Conservation (phyloP, 1,139 yeast genomes). For the Kodamaea fungicola region DNA sequence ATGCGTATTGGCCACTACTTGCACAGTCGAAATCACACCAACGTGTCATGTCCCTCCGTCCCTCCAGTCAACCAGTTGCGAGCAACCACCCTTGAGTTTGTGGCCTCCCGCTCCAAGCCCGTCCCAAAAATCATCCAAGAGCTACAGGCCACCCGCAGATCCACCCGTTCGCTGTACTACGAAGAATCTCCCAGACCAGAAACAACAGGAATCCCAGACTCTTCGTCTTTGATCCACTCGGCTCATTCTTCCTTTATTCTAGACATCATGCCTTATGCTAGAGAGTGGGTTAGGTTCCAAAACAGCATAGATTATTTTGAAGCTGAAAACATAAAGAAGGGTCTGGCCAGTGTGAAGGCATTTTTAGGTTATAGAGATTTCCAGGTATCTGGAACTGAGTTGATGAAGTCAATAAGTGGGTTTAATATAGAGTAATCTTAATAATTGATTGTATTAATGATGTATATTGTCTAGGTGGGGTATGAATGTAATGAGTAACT, state of each 20-base stretch:
- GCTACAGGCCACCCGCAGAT: constrained; percentile 10
- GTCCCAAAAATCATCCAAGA: constrained; percentile 18
- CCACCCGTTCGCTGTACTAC: constrained; percentile 9
- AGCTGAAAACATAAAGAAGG: constrained; percentile 13
- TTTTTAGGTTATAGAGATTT: constrained; percentile 38
- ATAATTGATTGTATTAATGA: not conserved
- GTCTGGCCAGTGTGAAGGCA: constrained; percentile 23
- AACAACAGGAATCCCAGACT: constrained; percentile 18
- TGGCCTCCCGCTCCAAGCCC: constrained; percentile 19
- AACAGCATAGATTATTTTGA: constrained; percentile 24
- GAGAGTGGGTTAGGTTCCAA: constrained; percentile 38
- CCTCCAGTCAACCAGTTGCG: constrained; percentile 11
- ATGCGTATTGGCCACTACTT: constrained; percentile 27
- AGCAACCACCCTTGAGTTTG: constrained; percentile 11
- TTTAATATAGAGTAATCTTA: not conserved
- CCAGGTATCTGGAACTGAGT: constrained; percentile 14
- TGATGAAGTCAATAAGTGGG: not conserved
- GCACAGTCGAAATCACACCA: not conserved
- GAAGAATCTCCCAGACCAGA: constrained; percentile 1
- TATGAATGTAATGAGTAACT: too few species aligned
- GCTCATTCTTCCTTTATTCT: constrained; percentile 12
- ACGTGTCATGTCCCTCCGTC: not conserved
- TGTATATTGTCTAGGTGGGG: too few species aligned
- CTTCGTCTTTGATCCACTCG: constrained; percentile 16
- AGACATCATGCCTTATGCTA: constrained; percentile 33